These are phyloP conservation scores for Wolfiporia cocos DNA, from an alignment of 1,284 basidiomycete genomes.

Conservation along the genomic window DNA sequence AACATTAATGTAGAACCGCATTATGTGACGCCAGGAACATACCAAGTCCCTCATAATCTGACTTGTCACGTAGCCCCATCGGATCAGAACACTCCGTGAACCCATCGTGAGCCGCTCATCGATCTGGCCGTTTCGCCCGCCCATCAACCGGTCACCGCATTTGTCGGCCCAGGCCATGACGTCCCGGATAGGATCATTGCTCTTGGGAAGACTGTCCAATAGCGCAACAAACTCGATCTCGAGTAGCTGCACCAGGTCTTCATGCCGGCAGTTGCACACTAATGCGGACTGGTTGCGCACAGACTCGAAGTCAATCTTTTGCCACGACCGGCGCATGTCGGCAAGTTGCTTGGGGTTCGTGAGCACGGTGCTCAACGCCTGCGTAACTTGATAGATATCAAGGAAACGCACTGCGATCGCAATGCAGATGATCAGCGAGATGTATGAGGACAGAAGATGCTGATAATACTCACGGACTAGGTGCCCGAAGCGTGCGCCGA, in stretches of 20 bases:
- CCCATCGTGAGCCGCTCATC: constrained; percentile 81
- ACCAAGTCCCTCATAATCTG: constrained; percentile 86
- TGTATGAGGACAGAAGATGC: no score
- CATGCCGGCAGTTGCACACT: constrained; percentile 86
- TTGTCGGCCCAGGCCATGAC: constrained; percentile 88
- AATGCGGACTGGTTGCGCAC: constrained; percentile 87
- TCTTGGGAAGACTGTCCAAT: constrained; percentile 66
- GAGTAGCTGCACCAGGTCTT: constrained; percentile 76
- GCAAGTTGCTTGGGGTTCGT: constrained; percentile 78
- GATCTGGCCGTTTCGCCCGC: constrained; percentile 45
- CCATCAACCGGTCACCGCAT: constrained; percentile 79
- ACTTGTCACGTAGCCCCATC: constrained; percentile 88
- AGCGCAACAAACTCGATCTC: constrained; percentile 80
- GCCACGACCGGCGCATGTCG: constrained; percentile 84
- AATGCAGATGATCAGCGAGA: constrained; percentile 8
- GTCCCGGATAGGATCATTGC: constrained; percentile 75
- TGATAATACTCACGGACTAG: constrained; percentile 67
- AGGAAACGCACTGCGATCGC: constrained; percentile 67
- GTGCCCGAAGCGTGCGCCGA: constrained; percentile 84
- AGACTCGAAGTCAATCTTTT: constrained; percentile 82
- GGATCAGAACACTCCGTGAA: constrained; percentile 78
- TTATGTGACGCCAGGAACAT: no score
- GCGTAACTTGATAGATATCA: constrained; percentile 86
- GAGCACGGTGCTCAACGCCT: constrained; percentile 78
- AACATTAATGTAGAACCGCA: no score